Evolutionary conservation across 2,329 filamentous ascomycete species (phyloP).

Genomic region (Microsporum ferrugineum): DNA sequence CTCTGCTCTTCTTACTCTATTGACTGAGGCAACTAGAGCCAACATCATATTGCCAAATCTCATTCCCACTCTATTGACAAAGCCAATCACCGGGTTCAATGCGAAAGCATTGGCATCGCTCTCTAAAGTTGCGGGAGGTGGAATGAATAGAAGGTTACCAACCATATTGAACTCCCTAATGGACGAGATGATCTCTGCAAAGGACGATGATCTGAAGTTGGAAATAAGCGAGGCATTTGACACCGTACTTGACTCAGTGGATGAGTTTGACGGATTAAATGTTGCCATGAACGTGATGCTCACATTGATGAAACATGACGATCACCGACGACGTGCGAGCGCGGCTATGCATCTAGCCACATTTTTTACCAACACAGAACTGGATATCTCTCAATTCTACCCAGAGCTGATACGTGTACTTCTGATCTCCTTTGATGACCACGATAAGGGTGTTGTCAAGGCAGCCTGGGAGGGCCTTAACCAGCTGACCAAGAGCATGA

Average conservation of each 20-base stretch:
- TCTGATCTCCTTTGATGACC: constrained; percentile 83
- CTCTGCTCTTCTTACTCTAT: constrained; percentile 79
- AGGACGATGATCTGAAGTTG: constrained; percentile 58
- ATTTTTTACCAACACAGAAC: constrained; percentile 68
- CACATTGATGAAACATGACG: constrained; percentile 78
- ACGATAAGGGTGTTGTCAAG: constrained; percentile 73
- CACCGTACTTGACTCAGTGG: constrained; percentile 79
- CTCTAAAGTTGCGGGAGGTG: constrained; percentile 76
- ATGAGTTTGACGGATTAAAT: constrained; percentile 92
- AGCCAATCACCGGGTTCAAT: constrained; percentile 89
- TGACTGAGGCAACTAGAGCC: constrained; percentile 84
- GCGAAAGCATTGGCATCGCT: constrained; percentile 86
- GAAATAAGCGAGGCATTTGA: constrained; percentile 78
- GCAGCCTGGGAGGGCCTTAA: constrained; percentile 77
- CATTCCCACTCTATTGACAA: constrained; percentile 79
- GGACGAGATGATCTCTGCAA: constrained; percentile 69
- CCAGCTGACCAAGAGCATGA: constrained; percentile 76
- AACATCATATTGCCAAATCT: constrained; percentile 96
- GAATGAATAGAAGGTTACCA: constrained; percentile 83
- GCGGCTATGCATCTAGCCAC: constrained; percentile 69
- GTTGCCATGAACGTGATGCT: constrained; percentile 91
- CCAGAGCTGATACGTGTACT: constrained; percentile 86
- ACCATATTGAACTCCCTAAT: constrained; percentile 87
- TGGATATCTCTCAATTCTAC: constrained; percentile 93
- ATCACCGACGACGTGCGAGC: constrained; percentile 69